Evolutionary conservation across 1,284 basidiomycete genomes (phyloP).

Genomic region (Spongispora temasekensis): DNA sequence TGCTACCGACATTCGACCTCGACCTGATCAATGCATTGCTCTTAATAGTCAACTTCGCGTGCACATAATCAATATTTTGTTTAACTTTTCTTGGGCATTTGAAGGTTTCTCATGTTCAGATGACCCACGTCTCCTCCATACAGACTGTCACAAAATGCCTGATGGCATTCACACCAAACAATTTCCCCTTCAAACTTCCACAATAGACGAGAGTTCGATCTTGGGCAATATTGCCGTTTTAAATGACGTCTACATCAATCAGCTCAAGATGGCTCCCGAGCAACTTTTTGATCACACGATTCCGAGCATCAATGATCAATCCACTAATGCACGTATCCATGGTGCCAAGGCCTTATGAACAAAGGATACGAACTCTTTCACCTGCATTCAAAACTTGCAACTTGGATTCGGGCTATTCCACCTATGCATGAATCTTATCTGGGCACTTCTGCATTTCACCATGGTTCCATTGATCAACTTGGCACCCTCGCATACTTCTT

Average conservation of each 20-base stretch:
- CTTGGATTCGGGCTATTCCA: conserved; percentile 1
- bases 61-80: not conserved
- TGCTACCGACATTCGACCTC: not conserved
- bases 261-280: not conserved
- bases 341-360: not conserved
- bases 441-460: conserved; percentile 1
- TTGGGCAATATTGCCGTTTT: not conserved
- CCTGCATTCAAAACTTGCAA: not conserved
- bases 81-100: not conserved
- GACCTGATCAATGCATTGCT: not conserved
- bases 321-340: not conserved
- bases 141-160: not conserved
- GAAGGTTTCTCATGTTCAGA: not conserved
- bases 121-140: not conserved
- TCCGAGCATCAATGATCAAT: not conserved
- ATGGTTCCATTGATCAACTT: not conserved
- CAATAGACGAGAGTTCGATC: not conserved
- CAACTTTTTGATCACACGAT: not conserved
- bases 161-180: not conserved
- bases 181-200: not conserved
- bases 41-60: not conserved
- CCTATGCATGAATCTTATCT: conserved; percentile 1
- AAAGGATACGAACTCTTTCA: not conserved
- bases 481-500: not conserved
- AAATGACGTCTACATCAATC: not conserved